These are phyloP conservation scores for Aspergillus brunneoviolaceus DNA, from an alignment of 2,329 filamentous ascomycete genomes.

Conservation along the genomic window DNA sequence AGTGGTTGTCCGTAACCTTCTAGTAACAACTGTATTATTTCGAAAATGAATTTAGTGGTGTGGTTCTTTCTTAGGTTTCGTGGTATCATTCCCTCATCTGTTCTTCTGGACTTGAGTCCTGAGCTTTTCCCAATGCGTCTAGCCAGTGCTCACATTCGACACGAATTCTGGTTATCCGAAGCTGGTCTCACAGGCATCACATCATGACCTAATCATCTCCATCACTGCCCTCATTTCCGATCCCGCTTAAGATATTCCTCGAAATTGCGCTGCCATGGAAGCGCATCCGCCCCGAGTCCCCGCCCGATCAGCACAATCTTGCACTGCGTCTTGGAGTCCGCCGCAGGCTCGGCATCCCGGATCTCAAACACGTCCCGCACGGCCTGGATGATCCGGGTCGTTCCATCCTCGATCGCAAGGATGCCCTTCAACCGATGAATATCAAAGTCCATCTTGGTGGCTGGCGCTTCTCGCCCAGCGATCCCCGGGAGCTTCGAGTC, in stretches of 20 bases:
- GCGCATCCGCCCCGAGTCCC: constrained; percentile 36
- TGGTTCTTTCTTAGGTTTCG: background rate
- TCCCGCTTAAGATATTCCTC: constrained; percentile 28
- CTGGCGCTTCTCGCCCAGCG: constrained; percentile 9
- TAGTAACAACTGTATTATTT: constrained; percentile 31
- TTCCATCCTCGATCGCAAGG: constrained; percentile 63
- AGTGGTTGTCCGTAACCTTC: constrained; percentile 25
- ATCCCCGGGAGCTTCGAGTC: constrained; percentile 49
- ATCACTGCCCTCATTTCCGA: background rate
- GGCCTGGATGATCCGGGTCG: constrained; percentile 78
- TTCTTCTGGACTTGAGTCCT: background rate
- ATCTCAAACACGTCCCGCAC: constrained; percentile 94
- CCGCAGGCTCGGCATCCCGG: constrained; percentile 55
- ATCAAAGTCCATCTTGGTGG: constrained; percentile 57
- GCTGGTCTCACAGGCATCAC: background rate
- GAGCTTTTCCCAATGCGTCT: no score
- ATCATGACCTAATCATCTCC: constrained; percentile 5
- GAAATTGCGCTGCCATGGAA: constrained; percentile 38
- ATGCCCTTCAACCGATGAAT: constrained; percentile 87
- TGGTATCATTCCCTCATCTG: background rate
- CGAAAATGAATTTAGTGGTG: constrained; percentile 15
- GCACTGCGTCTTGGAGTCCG: constrained; percentile 31
- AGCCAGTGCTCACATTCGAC: background rate
- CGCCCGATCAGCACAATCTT: constrained; percentile 51
- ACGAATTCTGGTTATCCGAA: background rate